A percentile compares a stretch with the other conserved stretches of the same genome.
phyloP scores from a whole-genome alignment of 805 yeast genomes.

The Spathaspora boniae region DNA sequence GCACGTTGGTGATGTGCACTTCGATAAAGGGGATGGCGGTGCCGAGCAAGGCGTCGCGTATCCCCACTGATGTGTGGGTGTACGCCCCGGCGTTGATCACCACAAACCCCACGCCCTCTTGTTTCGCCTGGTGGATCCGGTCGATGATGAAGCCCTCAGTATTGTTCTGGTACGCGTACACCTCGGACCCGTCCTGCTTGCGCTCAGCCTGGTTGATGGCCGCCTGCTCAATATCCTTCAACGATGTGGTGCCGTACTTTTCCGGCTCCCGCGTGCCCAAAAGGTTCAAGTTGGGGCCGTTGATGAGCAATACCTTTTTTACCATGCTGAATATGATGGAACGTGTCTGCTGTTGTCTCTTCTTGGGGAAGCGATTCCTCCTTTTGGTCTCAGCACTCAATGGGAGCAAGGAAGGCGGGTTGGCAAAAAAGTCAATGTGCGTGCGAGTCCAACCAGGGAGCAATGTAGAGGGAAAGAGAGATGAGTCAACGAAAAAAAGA shows the following conservation, averaged over 20 bases:
- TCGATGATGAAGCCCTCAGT: conserved; percentile 47
- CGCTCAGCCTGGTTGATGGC: conserved; percentile 30
- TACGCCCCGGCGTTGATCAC: conserved; percentile 52
- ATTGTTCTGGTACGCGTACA: conserved; percentile 39
- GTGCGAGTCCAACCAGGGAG: no score
- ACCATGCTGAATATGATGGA: conserved; percentile 21
- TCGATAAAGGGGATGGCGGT: conserved; percentile 49
- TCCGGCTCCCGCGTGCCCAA: conserved; percentile 49
- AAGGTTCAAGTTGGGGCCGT: conserved; percentile 50
- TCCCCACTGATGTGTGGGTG: conserved; percentile 49
- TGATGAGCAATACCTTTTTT: conserved; percentile 41
- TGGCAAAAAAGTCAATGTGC: no score
- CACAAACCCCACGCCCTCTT: conserved; percentile 41
- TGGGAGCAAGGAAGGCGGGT: background rate
- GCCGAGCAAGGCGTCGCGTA: conserved; percentile 47
- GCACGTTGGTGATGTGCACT: conserved; percentile 50
- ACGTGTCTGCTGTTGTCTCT: background rate
- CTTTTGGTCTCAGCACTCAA: background rate
- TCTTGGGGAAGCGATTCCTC: no score
- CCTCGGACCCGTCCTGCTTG: conserved; percentile 28
- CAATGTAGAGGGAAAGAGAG: no score
- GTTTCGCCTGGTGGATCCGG: conserved; percentile 44
- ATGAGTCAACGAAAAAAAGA: no score
- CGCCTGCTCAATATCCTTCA: conserved; percentile 40
- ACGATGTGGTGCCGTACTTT: conserved; percentile 46